Evolutionary conservation across 2,329 filamentous ascomycete genomes (phyloP), one percentile per base, ranked within the genome.

Genomic region (Meredithiella fracta): DNA sequence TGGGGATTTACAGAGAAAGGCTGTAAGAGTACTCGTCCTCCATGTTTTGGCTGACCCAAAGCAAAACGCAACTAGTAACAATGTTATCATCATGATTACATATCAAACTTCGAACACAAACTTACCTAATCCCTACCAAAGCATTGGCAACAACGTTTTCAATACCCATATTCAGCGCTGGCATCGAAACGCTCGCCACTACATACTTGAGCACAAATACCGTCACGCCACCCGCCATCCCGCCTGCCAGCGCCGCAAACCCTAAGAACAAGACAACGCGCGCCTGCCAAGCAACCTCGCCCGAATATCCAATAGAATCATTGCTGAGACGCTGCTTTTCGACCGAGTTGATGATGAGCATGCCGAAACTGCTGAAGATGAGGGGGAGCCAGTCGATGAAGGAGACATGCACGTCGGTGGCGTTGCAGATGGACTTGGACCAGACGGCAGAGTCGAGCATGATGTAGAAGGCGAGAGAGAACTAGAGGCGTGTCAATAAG

Each of bases 21-120:
- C 82, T 83, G 67, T 84, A 84, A 50, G 79, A 75, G 62, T 83
- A 84, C 67, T 84, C 80, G 63, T 83, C 80, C 70, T 84, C 80
- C 77, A 84, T 83, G 63, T 84, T 84, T 72, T 84, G 80, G 68
- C 76, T 80, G 56, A 84, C 68, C 80, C 80, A 84, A 44, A 84
- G 72, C 59, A 83, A 75, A 51, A 82, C 79, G 22, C 76, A 77
- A 67, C 78, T 79, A 61, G 15, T 9, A 56, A 66, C 2, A 47
- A n/a, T 15, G 15, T 9, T 23, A 34, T 53, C 53, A 54, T 50
- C 52, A 8, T 17, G 29, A 34, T 34, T 5, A 34, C 11, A 11
- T 11, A 11, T 5, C 29, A 34, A 34, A 5, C 29, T 5, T 11
- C 29, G 29, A 11, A 34, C 29, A 38, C 14, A 8, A 47, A 67